Conservation (phyloP, 331 rosid genomes). For the Pyracantha coccinea region DNA sequence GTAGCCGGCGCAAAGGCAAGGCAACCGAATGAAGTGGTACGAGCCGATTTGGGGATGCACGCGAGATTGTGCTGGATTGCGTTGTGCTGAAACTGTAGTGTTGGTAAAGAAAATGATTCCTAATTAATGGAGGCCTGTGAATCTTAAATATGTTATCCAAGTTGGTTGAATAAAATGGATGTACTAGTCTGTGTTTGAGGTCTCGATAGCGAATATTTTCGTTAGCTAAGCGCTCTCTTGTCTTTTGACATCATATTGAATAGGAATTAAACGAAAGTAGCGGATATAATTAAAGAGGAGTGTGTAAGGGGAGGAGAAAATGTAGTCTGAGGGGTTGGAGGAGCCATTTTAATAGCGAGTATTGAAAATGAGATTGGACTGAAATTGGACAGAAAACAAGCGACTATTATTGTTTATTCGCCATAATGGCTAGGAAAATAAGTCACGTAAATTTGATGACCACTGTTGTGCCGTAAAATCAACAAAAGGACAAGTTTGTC, state of each 20-base stretch:
- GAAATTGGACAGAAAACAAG: too few relatives aligned
- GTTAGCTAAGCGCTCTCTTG: background rate
- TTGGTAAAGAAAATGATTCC: background rate
- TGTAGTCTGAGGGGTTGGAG: too few relatives aligned
- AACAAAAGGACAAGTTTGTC: background rate
- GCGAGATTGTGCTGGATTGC: background rate
- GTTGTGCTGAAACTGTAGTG: background rate
- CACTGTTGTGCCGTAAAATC: too few relatives aligned
- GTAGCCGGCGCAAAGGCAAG: slow-evolving; percentile 87
- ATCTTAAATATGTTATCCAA: background rate
- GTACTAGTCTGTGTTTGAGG: background rate
- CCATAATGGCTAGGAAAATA: too few relatives aligned
- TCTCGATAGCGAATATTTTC: background rate
- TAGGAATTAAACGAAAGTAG: too few relatives aligned
- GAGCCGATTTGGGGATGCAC: background rate
- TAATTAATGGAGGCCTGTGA: background rate
- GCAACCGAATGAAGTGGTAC: slow-evolving; percentile 54
- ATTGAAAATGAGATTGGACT: too few relatives aligned
- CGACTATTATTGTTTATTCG: too few relatives aligned
- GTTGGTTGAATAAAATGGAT: background rate
- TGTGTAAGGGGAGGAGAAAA: too few relatives aligned
- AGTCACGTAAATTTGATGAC: too few relatives aligned
- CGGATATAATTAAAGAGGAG: too few relatives aligned
- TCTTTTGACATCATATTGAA: too few relatives aligned
- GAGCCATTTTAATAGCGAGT: too few relatives aligned